Base-by-base conservation (phyloP, 768 basidiomycete species). In the Heimioporus sp. region DNA sequence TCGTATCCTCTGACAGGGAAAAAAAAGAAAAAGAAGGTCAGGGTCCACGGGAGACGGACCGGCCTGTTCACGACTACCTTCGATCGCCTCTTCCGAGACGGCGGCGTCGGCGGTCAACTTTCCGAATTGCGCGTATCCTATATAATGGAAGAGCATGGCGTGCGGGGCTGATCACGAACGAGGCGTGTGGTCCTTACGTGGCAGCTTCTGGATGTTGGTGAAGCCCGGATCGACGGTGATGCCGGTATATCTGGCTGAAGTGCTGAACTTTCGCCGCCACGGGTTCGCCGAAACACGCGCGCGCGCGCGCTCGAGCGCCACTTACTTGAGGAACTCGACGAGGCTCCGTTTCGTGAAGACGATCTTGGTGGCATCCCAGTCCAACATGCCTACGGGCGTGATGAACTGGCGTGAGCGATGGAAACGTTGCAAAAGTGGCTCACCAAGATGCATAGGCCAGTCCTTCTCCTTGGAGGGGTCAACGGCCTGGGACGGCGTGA, bases 261-360 rank as follows among this genome's bases (percentile, higher is more conserved):
- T 58, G 55, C 58, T 68, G 54, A 69, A 57, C 65, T 61, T 56
- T 9, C 10, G 54, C 56, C 19, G 53, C 50, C 16, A 46, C 51
- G 49, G 41, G 30, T 48, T 39, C 30, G 43, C n/a, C 37, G 24
- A 38, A n/a, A n/a, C n/a, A n/a, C n/a, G n/a, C n/a, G n/a, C n/a
- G n/a, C n/a, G n/a, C n/a, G n/a, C 30, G 28, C 20, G 16, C 15
- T 15, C 34, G 42, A 42, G 51, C 17, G 36, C 19, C 46, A 57
- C 78, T 59, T 66, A 88, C 87, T 85, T 87, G 57, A 91, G 72
- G 65, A 91, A 91, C 60, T 90, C 88, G 47, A 90, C 74, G 56
- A 91, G 71, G 39, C 81, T 73, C 37, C 89, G 80, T 62, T 91
- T 91, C 13, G 87, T 90, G 65, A 91, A 90, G 28, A 91, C 81